A percentile compares a stretch with the other conserved stretches of the same genome.
phyloP scores from a whole-genome alignment of 768 basidiomycete genomes.

The Rhizopogon rudus region DNA sequence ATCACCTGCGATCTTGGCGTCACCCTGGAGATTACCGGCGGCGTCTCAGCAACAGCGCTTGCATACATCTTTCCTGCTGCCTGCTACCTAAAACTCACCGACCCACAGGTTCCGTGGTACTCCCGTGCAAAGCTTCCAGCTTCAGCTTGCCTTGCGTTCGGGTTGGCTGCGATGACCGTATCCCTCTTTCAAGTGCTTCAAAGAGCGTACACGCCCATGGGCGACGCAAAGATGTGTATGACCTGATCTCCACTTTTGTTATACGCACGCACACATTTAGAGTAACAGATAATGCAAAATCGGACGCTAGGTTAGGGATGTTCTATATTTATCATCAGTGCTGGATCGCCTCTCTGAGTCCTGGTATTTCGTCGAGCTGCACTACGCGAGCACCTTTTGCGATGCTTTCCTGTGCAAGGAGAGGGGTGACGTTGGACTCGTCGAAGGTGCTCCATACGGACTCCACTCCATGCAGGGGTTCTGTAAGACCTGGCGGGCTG shows the following conservation, averaged over 20 bases:
- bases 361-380: constrained; percentile 47
- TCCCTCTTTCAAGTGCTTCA: constrained; percentile 73
- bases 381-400: constrained; percentile 65
- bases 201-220: constrained; percentile 74
- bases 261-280: constrained; percentile 9
- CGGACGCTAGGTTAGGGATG: background rate
- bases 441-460: constrained; percentile 61
- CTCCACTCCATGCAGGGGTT: constrained; percentile 60
- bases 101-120: constrained; percentile 55
- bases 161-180: constrained; percentile 68
- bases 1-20: constrained; percentile 97
- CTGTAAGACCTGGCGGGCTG: constrained; percentile 44
- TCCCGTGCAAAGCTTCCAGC: constrained; percentile 75
- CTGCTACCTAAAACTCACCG: constrained; percentile 76
- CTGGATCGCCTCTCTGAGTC: constrained; percentile 40
- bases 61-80: constrained; percentile 91
- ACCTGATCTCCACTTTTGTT: constrained; percentile 1
- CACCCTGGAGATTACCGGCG: constrained; percentile 97
- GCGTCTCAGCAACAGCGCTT: constrained; percentile 85
- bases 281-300: background rate
- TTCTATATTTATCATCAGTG: constrained; percentile 9
- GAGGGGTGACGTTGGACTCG: constrained; percentile 63
- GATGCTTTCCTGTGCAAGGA: constrained; percentile 65
- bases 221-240: constrained; percentile 68
- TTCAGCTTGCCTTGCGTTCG: constrained; percentile 66